These are phyloP conservation scores for Alloascoidea hylecoeti DNA, from an alignment of 805 yeast genomes.

Conservation along the genomic window DNA sequence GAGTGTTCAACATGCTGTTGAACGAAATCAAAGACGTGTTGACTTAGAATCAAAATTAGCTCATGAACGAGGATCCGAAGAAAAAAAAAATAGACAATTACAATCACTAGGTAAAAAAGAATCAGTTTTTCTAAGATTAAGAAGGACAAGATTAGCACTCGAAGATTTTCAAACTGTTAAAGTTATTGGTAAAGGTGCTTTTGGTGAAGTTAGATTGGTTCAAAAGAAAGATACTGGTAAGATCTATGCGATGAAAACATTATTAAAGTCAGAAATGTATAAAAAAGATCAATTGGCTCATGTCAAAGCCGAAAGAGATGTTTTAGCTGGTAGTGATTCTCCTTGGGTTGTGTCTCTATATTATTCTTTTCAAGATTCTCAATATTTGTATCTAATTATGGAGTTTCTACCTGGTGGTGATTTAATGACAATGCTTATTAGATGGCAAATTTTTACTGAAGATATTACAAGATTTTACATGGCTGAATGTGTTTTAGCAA, in stretches of 20 bases:
- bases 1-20: conserved; percentile 85
- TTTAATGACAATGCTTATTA: conserved; percentile 87
- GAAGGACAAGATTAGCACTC: conserved; percentile 71
- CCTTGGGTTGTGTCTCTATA: conserved; percentile 82
- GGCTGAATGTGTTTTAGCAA: conserved; percentile 93
- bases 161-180: conserved; percentile 84
- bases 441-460: conserved; percentile 89
- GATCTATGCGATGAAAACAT: conserved; percentile 90
- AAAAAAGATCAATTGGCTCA: conserved; percentile 90
- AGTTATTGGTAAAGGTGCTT: conserved; percentile 93
- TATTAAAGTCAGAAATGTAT: conserved; percentile 84
- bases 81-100: conserved; percentile 70
- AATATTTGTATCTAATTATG: conserved; percentile 66
- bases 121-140: conserved; percentile 68
- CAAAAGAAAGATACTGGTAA: conserved; percentile 88
- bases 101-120: conserved; percentile 79
- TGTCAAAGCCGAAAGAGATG: conserved; percentile 93
- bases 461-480: conserved; percentile 81
- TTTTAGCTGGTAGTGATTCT: conserved; percentile 77
- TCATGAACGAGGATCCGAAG: conserved; percentile 67
- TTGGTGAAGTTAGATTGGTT: conserved; percentile 92
- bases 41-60: conserved; percentile 65
- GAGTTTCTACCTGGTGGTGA: conserved; percentile 80
- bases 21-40: conserved; percentile 84
- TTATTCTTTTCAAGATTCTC: conserved; percentile 70